phyloP scores from a whole-genome alignment of 805 yeast genomes.

The Hanseniaspora guilliermondii region DNA sequence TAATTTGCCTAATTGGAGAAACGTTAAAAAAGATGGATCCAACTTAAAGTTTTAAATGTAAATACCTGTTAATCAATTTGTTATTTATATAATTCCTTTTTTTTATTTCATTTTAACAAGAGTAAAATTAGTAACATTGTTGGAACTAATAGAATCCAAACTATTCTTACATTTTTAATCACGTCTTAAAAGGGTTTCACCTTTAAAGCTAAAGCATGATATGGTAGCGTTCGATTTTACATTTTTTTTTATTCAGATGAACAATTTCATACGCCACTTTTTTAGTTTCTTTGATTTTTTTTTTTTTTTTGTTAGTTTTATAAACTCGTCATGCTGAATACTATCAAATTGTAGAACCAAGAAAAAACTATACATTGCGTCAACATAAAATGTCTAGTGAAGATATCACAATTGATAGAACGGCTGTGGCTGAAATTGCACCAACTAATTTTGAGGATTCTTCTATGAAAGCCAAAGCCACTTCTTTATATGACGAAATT shows the following conservation, averaged over 20 bases:
- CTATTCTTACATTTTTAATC: too few relatives aligned
- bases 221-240: background rate
- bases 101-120: too few relatives aligned
- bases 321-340: too few relatives aligned
- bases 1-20: constrained; percentile 34
- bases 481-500: constrained; percentile 37
- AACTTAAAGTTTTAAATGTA: constrained; percentile 12
- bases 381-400: background rate
- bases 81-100: too few relatives aligned
- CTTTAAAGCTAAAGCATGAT: background rate
- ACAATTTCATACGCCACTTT: too few relatives aligned
- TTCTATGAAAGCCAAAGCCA: constrained; percentile 25
- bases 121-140: too few relatives aligned
- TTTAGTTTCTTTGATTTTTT: too few relatives aligned
- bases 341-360: background rate
- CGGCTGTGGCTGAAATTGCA: background rate
- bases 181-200: too few relatives aligned
- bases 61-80: too few relatives aligned
- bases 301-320: too few relatives aligned
- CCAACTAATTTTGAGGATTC: constrained; percentile 15
- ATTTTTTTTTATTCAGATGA: too few relatives aligned
- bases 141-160: too few relatives aligned
- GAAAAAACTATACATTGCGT: background rate
- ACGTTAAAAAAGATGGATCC: constrained; percentile 23
- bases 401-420: background rate